Conservation (phyloP, 495 filamentous ascomycete genomes). For the Annulohypoxylon nitens region DNA sequence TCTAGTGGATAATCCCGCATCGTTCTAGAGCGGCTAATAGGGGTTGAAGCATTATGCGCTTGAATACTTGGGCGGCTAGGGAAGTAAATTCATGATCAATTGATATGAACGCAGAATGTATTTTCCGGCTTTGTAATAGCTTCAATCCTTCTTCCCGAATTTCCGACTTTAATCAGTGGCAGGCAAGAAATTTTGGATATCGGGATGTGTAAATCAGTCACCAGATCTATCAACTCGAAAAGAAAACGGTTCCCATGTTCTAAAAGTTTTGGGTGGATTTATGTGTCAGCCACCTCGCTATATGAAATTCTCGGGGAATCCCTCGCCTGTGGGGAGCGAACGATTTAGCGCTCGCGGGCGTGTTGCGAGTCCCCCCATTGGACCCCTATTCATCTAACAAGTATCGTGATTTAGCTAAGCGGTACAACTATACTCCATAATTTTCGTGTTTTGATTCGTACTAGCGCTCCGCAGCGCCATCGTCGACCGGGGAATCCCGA, state of each 20-base stretch:
- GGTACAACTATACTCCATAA: neutral
- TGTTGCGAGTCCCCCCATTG: neutral
- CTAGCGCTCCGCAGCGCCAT: slow-evolving; percentile 12
- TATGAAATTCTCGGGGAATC: neutral
- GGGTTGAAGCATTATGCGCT: neutral
- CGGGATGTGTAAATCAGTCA: neutral
- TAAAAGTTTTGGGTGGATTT: neutral
- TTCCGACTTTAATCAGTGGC: slow-evolving; percentile 1
- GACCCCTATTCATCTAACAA: neutral
- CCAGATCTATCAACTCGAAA: slow-evolving; percentile 1
- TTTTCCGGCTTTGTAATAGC: neutral
- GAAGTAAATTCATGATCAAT: neutral
- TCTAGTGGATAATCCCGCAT: neutral
- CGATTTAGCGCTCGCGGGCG: neutral
- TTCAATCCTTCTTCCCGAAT: neutral
- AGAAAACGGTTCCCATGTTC: neutral
- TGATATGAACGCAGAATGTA: neutral
- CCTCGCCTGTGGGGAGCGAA: neutral
- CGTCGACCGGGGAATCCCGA: slow-evolving; percentile 35
- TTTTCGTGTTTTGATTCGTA: neutral
- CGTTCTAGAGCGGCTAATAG: neutral
- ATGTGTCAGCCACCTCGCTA: neutral
- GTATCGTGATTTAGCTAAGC: neutral
- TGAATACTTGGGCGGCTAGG: neutral
- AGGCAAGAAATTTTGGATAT: neutral